Conservation (phyloP, 805 yeast genomes). For the Limtongia smithiae region DNA sequence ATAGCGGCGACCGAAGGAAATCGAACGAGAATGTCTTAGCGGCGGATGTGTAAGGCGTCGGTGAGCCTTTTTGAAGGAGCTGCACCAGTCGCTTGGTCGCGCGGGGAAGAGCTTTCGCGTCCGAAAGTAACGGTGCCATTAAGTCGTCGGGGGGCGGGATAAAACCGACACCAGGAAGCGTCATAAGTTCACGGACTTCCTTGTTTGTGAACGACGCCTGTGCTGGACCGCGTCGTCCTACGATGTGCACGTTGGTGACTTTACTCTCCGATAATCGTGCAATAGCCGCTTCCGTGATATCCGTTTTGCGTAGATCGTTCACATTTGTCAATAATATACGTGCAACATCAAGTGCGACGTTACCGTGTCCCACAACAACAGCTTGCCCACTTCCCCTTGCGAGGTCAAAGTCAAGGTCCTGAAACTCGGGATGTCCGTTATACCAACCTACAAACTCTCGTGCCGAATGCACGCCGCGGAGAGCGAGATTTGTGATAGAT, state of each 20-base stretch:
- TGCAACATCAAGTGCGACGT: constrained; percentile 90
- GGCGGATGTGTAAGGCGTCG: constrained; percentile 32
- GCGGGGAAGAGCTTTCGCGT: constrained; percentile 43
- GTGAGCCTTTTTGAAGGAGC: constrained; percentile 53
- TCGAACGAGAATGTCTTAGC: constrained; percentile 60
- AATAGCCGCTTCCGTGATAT: constrained; percentile 63
- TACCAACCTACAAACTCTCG: constrained; percentile 94
- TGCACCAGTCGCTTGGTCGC: constrained; percentile 62
- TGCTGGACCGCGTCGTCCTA: constrained; percentile 80
- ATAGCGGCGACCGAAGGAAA: constrained; percentile 64
- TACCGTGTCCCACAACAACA: constrained; percentile 91
- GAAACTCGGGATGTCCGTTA: constrained; percentile 75
- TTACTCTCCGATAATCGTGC: constrained; percentile 48
- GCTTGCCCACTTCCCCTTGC: constrained; percentile 59
- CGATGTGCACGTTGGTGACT: constrained; percentile 64
- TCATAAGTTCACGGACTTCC: constrained; percentile 81
- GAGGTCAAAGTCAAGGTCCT: constrained; percentile 54
- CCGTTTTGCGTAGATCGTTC: constrained; percentile 62
- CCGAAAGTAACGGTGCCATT: constrained; percentile 32
- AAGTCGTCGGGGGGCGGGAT: constrained; percentile 46
- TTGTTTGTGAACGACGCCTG: constrained; percentile 79
- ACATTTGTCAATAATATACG: constrained; percentile 65
- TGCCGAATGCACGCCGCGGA: constrained; percentile 70
- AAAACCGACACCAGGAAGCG: constrained; percentile 51
- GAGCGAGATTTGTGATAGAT: constrained; percentile 55